Evolutionary conservation across 495 filamentous ascomycete genomes (phyloP), one percentile per base, ranked within the genome.

Genomic region (Patellaria atrata): DNA sequence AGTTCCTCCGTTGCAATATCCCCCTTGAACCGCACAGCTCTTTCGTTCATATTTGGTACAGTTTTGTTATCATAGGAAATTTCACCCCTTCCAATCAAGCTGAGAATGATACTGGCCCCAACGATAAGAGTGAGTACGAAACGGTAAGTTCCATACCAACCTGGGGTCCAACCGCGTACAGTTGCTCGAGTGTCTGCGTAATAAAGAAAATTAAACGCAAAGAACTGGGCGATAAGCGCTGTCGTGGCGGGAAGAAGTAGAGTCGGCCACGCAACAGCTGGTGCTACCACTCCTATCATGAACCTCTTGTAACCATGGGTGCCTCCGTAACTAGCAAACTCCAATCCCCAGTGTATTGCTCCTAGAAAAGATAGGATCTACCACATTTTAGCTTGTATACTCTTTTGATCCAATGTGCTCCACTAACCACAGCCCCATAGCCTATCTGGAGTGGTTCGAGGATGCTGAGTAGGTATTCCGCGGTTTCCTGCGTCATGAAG

Each of bases 91-190:
- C 82, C 86, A 45, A 96, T 68, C 50, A 97, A 65, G 43, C 71
- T 86, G 41, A 83, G 62, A n/a, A 91, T 70, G 46, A 96, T 86
- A 45, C 77, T 79, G 28, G 68, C 69, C 27, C 89, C 91, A 35
- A 96, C 89, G 20, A 97, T 59, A 55, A 91, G 91, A 12, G 89
- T 96, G 54, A 97, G 68, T 8, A 94, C 79, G 56, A 94, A 97
- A 33, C 89, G 82, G 64, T 97, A 97, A 24, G 75, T 80, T 44
- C 66, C 69, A 57, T 96, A 97, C 89, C 89, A 97, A 24, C 66
- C 55, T 16, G 89, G 89, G n/a, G 75, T 74, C 79, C 82, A 91
- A 35, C 85, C 89, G 30, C 66, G 58, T 16, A 63, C 63, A 1
- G 79, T 71, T 26, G 84, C 83, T 16, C 74, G 72, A 11, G 80